Base-by-base conservation (phyloP, 1,284 basidiomycete genomes). In the Ganoderma lingzhi region DNA sequence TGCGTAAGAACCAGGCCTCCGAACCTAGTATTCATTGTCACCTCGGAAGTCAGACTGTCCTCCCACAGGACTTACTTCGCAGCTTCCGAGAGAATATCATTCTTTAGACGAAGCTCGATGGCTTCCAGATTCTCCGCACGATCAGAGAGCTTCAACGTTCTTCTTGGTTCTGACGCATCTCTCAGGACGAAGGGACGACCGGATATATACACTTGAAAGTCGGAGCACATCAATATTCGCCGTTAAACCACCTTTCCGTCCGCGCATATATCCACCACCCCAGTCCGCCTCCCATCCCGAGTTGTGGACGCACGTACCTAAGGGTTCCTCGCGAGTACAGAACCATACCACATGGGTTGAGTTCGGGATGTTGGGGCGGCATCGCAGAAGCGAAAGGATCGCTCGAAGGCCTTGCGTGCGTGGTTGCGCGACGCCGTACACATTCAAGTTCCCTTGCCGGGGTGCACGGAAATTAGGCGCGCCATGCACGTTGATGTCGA, bases 121-220 rank as follows among this genome's bases (percentile, higher is more conserved):
- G 92, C 96, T 80, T 99, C 98, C 12, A 99, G 85, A 78, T 98
- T 98, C 80, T 96, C 93, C 0, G 97, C 95, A 48, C 98, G 89
- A 79, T 98, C 96, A 19, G 96, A 97, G 53, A 99, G 82, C 19
- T 91, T 86, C 67, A 99, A 86, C 0, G 93, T 94, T 63, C 90
- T 87, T 68, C 93, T 88, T 1, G 98, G 97, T 68, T 93, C 90
- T 15, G 94, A 89, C 0, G 94, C 91, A 79, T 99, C 97, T 62
- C 98, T 88, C n/a, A 99, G 85, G 15, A 99, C 97, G 76, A 98
- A 99, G 0, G 98, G 96, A 39, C 96, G 89, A 14, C 96, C 96
- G 65, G 95, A 96, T 70, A 99, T 97, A 77, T 96, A 97, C 53
- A 97, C 90, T 88, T 81, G 69, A 71, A 72, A 63, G 32, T 4